Evolutionary conservation across 202 grass and related monocot species (phyloP), one percentile per base, ranked within the genome.

Genomic region (Setaria italica): DNA sequence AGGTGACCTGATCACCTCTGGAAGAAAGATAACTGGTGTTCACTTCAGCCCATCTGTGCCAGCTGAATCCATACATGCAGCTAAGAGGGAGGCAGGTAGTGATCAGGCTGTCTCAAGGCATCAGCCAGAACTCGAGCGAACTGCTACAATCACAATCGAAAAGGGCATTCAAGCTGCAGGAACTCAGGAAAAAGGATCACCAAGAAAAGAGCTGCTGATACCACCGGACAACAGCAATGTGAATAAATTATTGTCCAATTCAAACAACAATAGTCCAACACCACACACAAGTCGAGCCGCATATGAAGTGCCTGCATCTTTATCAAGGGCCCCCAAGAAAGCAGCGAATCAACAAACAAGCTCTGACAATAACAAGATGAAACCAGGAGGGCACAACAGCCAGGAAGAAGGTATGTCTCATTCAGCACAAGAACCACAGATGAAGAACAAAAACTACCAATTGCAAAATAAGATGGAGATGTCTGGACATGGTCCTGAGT

Each of bases 41-140:
- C 54, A 58, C 63, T 55, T 75, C 71, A 63, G 82, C 63, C 82
- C 78, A 80, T 76, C 80, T 53, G 81, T 83, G 68, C 78, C 85
- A 80, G 77, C 91, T 78, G 85, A 98, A 76, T 72, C 74, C 59
- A 80, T 14, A 20, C 34, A 30, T 67, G 19, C 9, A 82, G 78
- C 19, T 76, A 82, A 35, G 54, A 53, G 8, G 10, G 67, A 51
- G 17, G 33, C 73, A 50, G 19, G 57, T 41, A 46, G 20, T 59
- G 48, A 42, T 57, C 60, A 85, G 30, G 6, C 48, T 81, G 49
- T 37, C 62, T 57, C 82, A 57, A 80, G 59, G 70, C 83, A 85
- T 70, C 72, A 85, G 25, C 19, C 63, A 43, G 67, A 56, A 70
- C 71, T 37, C n/a, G 37, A 34, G 68, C 41, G 3, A 56, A 74